Percentiles rank a stretch among this genome's conserved stretches.
Evolutionary conservation across 2,329 filamentous ascomycete genomes (phyloP).

Genomic region (Tympanopsis confertula): DNA sequence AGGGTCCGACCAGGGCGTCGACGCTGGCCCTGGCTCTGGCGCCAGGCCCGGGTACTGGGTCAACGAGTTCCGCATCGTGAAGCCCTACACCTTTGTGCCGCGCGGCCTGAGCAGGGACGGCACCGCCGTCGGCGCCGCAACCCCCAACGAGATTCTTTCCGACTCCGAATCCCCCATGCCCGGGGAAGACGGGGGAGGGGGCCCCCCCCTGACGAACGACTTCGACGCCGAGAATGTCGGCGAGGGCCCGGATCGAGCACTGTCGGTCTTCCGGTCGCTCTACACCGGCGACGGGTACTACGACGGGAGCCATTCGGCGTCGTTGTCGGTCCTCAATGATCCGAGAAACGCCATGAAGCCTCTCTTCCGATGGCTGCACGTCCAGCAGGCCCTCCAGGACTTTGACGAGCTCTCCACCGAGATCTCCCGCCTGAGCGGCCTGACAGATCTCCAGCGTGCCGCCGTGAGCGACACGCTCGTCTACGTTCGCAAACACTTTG

Average conservation of each 20-base stretch:
- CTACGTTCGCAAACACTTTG: conserved; percentile 21
- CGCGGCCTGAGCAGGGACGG: neutral
- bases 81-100: neutral
- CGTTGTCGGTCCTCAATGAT: conserved; percentile 22
- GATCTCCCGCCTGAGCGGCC: conserved; percentile 16
- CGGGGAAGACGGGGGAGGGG: neutral
- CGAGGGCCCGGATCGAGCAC: neutral
- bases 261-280: conserved; percentile 17
- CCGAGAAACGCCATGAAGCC: conserved; percentile 15
- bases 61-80: neutral
- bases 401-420: conserved; percentile 27
- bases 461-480: conserved; percentile 22
- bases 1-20: neutral
- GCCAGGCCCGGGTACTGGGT: neutral
- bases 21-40: too few species aligned
- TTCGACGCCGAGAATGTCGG: neutral
- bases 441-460: conserved; percentile 19
- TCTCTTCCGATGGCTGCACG: conserved; percentile 29
- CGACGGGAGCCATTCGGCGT: conserved; percentile 20
- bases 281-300: conserved; percentile 25
- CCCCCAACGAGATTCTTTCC: neutral
- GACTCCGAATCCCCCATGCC: neutral
- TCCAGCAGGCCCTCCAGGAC: conserved; percentile 24
- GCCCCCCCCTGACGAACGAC: neutral
- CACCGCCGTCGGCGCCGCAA: too few species aligned